These are phyloP conservation scores for Salix brachista DNA, from an alignment of 345 rosid genomes.

Conservation along the genomic window DNA sequence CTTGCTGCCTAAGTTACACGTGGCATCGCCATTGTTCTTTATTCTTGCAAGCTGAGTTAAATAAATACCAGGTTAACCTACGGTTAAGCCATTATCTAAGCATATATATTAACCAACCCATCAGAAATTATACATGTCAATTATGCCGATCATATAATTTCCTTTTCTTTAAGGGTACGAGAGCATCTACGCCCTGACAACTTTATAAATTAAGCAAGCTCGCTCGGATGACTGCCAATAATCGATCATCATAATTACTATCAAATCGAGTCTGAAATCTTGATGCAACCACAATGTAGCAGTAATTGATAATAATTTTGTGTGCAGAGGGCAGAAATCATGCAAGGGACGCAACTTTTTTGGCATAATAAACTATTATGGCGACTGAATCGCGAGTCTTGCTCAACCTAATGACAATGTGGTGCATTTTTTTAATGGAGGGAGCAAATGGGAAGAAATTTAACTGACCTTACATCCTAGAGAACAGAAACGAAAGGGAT, in stretches of 20 bases:
- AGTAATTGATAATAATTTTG: background rate
- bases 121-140: background rate
- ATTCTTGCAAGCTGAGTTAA: slow-evolving; percentile 61
- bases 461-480: slow-evolving; percentile 77
- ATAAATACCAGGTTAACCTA: background rate
- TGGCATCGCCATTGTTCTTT: slow-evolving; percentile 59
- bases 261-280: background rate
- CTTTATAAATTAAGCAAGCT: background rate
- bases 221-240: background rate
- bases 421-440: background rate
- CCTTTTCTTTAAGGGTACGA: no score
- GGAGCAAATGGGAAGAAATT: background rate
- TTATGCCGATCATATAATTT: no score
- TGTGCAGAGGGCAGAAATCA: background rate
- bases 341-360: background rate
- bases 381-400: no score
- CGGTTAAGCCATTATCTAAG: background rate
- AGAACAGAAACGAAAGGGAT: slow-evolving; percentile 85
- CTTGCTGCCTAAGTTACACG: slow-evolving; percentile 40
- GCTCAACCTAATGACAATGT: background rate
- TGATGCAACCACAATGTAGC: background rate
- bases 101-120: background rate
- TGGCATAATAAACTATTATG: background rate
- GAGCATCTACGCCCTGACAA: no score
- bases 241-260: background rate